Base-by-base conservation (phyloP, 306 rosid species). In the Cucumis hystrix region DNA sequence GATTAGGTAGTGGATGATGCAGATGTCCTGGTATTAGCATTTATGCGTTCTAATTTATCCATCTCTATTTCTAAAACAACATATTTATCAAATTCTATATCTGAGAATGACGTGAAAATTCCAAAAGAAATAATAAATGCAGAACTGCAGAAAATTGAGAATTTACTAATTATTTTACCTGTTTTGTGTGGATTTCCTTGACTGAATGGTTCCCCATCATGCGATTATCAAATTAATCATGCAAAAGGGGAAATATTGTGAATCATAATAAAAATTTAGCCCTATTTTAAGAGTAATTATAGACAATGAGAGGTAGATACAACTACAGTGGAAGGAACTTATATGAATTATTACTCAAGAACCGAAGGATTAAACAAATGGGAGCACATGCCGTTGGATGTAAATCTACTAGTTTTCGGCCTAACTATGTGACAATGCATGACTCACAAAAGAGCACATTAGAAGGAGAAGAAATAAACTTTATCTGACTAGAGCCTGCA, bases 111-210 rank as follows among this genome's bases (percentile, higher is more conserved):
- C 10, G n/a, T 40, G 51, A 66, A 66, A 16, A 66, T 39, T 43
- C 6, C 74, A 41, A 21, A 21, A 43, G 2, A 68, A 68, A 6
- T 40, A 68, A 43, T 20, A 43, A 68, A 41, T 68, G 6, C 13
- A 43, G 1, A 7, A 6, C 17, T 6, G 6, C 56, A 68, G 20
- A 68, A 12, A 68, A 43, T 68, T 68, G 67, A 59, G 49, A 75
- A 64, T 62, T 9, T 55, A 49, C 5, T 3, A 37, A 40, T 43
- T 43, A 9, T 23, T 56, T 47, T 85, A 92, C 96, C 97, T 92
- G 81, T 88, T 87, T 76, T 83, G 88, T 2, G 88, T 90, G 69
- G 98, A 91, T 85, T 82, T 90, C 84, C 98, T 85, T 15, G 97
- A 86, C 97, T 93, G 86, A 86, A 86, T 79, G 30, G 54, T 75